phyloP scores from a whole-genome alignment of 2,329 filamentous ascomycete species.

The Phyllosticta citribraziliensis region DNA sequence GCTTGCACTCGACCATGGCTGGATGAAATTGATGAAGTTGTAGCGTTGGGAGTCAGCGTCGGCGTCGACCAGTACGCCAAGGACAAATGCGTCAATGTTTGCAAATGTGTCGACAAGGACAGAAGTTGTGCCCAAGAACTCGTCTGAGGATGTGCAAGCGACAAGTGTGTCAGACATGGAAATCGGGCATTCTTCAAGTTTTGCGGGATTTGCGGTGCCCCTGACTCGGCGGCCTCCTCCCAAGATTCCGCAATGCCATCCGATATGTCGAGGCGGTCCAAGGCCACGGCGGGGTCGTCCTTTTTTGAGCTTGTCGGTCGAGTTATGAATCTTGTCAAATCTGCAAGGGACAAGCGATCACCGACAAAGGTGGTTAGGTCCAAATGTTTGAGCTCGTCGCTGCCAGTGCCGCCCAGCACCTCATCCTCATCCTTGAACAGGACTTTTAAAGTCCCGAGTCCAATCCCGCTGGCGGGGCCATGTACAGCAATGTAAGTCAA shows the following conservation, averaged over 20 bases:
- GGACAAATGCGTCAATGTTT: slow-evolving; percentile 52
- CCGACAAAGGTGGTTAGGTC: slow-evolving; percentile 45
- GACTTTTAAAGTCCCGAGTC: slow-evolving; percentile 37
- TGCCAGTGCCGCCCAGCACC: slow-evolving; percentile 24
- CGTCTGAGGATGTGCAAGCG: slow-evolving; percentile 42
- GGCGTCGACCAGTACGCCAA: slow-evolving; percentile 54
- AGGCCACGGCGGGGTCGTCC: slow-evolving; percentile 10
- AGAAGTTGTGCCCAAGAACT: slow-evolving; percentile 49
- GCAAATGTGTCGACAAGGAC: slow-evolving; percentile 40
- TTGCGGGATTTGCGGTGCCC: slow-evolving; percentile 9
- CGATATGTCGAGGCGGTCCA: slow-evolving; percentile 14
- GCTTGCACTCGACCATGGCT: slow-evolving; percentile 35
- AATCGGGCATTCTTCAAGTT: slow-evolving; percentile 29
- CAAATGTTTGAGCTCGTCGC: slow-evolving; percentile 38
- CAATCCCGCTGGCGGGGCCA: slow-evolving; percentile 31
- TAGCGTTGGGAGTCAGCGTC: slow-evolving; percentile 45
- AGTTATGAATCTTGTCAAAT: slow-evolving; percentile 37
- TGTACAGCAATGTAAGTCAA: slow-evolving; percentile 48
- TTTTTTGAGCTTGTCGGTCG: slow-evolving; percentile 7
- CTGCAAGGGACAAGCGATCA: slow-evolving; percentile 37
- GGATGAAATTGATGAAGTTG: slow-evolving; percentile 34
- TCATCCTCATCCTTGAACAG: slow-evolving; percentile 36
- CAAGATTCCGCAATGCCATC: slow-evolving; percentile 33
- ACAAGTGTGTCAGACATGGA: slow-evolving; percentile 46
- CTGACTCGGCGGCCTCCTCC: slow-evolving; percentile 26